These are phyloP conservation scores for Stromatinia cepivora DNA, from an alignment of 2,329 filamentous ascomycete genomes.

Conservation along the genomic window DNA sequence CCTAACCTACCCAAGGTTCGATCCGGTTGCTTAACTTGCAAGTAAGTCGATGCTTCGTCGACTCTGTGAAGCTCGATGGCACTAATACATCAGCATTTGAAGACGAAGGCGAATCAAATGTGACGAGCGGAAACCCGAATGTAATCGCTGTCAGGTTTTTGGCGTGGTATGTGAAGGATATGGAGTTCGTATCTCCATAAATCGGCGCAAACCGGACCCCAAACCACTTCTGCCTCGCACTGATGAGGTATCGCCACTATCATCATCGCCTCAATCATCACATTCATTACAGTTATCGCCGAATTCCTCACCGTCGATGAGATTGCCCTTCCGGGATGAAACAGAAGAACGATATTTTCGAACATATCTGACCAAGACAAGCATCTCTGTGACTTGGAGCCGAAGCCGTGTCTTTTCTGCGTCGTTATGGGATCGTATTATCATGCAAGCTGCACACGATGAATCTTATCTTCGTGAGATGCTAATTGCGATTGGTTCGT, in stretches of 20 bases:
- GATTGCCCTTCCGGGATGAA: slow-evolving; percentile 44
- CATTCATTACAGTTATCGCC: not conserved
- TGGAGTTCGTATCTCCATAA: slow-evolving; percentile 7
- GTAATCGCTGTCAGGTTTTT: slow-evolving; percentile 15
- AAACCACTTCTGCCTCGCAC: slow-evolving; percentile 9
- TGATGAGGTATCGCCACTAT: not conserved
- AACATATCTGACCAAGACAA: slow-evolving; percentile 15
- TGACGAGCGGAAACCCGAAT: slow-evolving; percentile 21
- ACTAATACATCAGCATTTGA: slow-evolving; percentile 6
- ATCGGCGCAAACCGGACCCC: not conserved
- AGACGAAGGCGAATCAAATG: slow-evolving; percentile 23
- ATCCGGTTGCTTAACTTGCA: slow-evolving; percentile 23
- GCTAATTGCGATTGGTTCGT: slow-evolving; percentile 62
- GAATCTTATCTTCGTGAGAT: slow-evolving; percentile 61
- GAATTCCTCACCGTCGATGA: slow-evolving; percentile 8
- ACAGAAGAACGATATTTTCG: slow-evolving; percentile 39
- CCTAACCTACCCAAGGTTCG: slow-evolving; percentile 20
- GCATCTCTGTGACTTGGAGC: slow-evolving; percentile 48
- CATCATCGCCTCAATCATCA: not conserved
- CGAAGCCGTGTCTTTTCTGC: slow-evolving; percentile 51
- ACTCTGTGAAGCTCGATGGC: not conserved
- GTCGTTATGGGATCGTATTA: slow-evolving; percentile 60
- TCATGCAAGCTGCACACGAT: slow-evolving; percentile 61
- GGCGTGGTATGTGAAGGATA: slow-evolving; percentile 22
- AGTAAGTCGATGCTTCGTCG: slow-evolving; percentile 20